Conservation (phyloP, 768 basidiomycete species). For the Neoboletus subvelutipes region DNA sequence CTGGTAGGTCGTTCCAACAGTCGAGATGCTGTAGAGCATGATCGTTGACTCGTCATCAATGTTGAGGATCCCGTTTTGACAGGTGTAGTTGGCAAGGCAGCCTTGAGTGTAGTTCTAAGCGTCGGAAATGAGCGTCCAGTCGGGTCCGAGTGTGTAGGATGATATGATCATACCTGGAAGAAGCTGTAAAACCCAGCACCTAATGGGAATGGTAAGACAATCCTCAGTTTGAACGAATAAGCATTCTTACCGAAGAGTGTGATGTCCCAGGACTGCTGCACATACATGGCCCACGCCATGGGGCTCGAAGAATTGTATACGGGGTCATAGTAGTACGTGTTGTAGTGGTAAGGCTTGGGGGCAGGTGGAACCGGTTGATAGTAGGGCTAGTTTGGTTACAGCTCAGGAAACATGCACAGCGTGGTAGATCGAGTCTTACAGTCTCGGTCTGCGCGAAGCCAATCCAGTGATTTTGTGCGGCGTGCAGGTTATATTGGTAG, state of each 20-base stretch:
- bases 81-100: conserved; percentile 39
- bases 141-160: not conserved
- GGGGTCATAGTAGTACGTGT: conserved; percentile 40
- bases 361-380: conserved; percentile 47
- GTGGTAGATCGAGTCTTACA: conserved; percentile 21
- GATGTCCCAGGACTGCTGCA: conserved; percentile 42
- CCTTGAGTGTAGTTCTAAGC: conserved; percentile 40
- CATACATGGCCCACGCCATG: conserved; percentile 44
- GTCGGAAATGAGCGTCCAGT: conserved; percentile 1
- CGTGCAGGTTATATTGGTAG: conserved; percentile 49
- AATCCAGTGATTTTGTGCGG: conserved; percentile 48
- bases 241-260: conserved; percentile 41
- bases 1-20: conserved; percentile 44
- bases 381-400: conserved; percentile 39
- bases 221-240: not conserved
- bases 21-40: conserved; percentile 47
- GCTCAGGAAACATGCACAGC: not conserved
- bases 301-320: conserved; percentile 29
- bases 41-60: conserved; percentile 43
- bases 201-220: conserved; percentile 14
- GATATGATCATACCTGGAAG: conserved; percentile 38
- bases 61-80: conserved; percentile 44
- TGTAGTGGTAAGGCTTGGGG: conserved; percentile 41
- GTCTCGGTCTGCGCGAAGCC: conserved; percentile 56
- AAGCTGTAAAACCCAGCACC: conserved; percentile 55